These are phyloP conservation scores for Nymphaea colorata DNA, from an alignment of 164 flowering plant species.

Conservation along the genomic window DNA sequence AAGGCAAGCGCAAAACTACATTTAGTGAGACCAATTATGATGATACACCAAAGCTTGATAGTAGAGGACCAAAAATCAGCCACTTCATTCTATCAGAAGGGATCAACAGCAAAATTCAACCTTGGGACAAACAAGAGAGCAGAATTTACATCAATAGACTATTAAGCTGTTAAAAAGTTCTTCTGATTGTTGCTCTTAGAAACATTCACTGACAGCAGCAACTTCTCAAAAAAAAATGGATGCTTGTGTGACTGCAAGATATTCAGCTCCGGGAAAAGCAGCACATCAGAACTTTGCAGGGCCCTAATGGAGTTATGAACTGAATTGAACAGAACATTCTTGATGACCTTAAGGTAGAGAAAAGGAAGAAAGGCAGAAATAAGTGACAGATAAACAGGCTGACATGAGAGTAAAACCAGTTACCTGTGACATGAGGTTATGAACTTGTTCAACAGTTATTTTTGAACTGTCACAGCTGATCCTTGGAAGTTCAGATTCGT, in stretches of 20 bases:
- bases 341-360: slow-evolving; percentile 51
- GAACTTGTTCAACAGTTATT: slow-evolving; percentile 97
- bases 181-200: no score
- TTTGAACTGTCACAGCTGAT: slow-evolving; percentile 98
- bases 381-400: neutral
- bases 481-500: slow-evolving; percentile 88
- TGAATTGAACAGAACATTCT: slow-evolving; percentile 88
- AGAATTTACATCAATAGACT: no score
- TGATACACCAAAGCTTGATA: no score
- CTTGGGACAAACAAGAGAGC: no score
- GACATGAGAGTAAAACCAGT: neutral
- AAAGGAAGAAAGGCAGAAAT: neutral
- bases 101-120: no score
- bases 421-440: slow-evolving; percentile 99
- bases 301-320: slow-evolving; percentile 41
- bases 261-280: slow-evolving; percentile 32
- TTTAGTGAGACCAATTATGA: no score
- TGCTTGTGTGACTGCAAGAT: neutral
- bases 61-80: no score
- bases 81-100: no score
- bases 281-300: slow-evolving; percentile 15
- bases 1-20: no score
- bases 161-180: no score
- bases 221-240: no score
- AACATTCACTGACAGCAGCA: no score